A percentile compares a stretch with the other conserved stretches of the same genome.
These are phyloP conservation scores for Astrocystis sublimbata DNA, from an alignment of 495 filamentous ascomycete species.

Conservation along the genomic window DNA sequence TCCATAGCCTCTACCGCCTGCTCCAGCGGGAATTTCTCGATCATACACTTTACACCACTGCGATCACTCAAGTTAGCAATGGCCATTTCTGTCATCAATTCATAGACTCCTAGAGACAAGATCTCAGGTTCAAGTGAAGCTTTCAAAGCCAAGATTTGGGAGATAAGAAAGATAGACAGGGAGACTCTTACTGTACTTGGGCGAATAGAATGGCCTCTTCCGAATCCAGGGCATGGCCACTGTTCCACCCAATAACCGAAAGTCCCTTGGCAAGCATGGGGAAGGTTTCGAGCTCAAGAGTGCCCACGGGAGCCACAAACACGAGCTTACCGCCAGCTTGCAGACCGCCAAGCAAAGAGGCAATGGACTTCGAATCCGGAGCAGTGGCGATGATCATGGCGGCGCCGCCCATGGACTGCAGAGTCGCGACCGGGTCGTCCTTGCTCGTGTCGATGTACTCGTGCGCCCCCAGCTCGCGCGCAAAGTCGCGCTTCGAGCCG, in stretches of 20 bases:
- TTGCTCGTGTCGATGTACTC: constrained; percentile 65
- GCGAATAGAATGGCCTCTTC: constrained; percentile 69
- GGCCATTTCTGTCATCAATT: neutral
- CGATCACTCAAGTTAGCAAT: neutral
- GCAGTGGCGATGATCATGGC: constrained; percentile 64
- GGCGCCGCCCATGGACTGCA: constrained; percentile 63
- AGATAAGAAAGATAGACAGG: neutral
- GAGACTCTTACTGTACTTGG: constrained; percentile 36
- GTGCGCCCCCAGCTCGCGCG: constrained; percentile 62
- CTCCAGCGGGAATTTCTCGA: constrained; percentile 63
- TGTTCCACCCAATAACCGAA: constrained; percentile 62
- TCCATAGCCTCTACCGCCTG: constrained; percentile 57
- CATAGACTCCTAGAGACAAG: neutral
- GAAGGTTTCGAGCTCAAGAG: constrained; percentile 52
- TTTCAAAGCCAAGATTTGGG: neutral
- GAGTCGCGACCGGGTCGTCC: constrained; percentile 49
- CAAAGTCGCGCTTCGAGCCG: constrained; percentile 59
- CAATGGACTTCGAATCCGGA: constrained; percentile 56
- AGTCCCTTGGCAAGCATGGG: constrained; percentile 50
- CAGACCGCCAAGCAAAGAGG: constrained; percentile 56
- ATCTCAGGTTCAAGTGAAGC: neutral
- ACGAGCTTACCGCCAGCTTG: constrained; percentile 61
- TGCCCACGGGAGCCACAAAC: constrained; percentile 56
- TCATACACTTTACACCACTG: constrained; percentile 57
- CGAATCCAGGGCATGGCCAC: constrained; percentile 61